Base-by-base conservation (phyloP, 805 yeast genomes). In the Diddensiella caesifluorescens region DNA sequence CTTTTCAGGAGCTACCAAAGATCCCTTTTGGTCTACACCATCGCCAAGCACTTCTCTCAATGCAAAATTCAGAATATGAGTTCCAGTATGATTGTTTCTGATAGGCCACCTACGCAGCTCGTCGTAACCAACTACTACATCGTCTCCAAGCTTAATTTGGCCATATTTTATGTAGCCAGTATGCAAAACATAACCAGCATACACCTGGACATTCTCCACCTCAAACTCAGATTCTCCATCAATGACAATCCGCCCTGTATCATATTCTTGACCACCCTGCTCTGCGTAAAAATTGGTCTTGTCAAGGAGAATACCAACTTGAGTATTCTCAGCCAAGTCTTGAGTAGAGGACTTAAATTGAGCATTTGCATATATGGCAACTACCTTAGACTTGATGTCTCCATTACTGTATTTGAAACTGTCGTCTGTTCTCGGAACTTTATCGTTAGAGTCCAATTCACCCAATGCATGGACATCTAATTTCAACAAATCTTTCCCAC, bases 261-360 rank as follows among this genome's bases (percentile, higher is more conserved):
- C 99, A 59, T 74, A 83, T 65, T 88, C 97, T 73, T 92, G 99
- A 60, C 99, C 99, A 78, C 99, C 99, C 67, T 86, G 94, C 70
- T 92, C 99, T 38, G 98, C 97, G 60, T 92, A 92, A 67, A 92
- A 87, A 63, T 94, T 92, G 20, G 97, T 86, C 63, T 78, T 83
- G 62, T 92, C 94, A 46, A 92, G 71, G 38, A 92, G 62, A 40
- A 92, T 65, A 62, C 99, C 99, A 52, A 73, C 67, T 61, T 84
- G 87, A 51, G 67, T 65, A 31, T 69, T 68, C 21, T 59, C 50
- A 47, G 67, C 68, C 40, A 57, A 52, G 16, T 44, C 59, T 23
- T 54, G 60, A 21, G 68, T 61, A 3, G 58, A 44, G 26, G 66
- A 70, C 38, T 77, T 78, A 53, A 88, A 86, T 33, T 73, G 65